Conservation (phyloP, 148 eudicot species). For the Diospyros lotus region DNA sequence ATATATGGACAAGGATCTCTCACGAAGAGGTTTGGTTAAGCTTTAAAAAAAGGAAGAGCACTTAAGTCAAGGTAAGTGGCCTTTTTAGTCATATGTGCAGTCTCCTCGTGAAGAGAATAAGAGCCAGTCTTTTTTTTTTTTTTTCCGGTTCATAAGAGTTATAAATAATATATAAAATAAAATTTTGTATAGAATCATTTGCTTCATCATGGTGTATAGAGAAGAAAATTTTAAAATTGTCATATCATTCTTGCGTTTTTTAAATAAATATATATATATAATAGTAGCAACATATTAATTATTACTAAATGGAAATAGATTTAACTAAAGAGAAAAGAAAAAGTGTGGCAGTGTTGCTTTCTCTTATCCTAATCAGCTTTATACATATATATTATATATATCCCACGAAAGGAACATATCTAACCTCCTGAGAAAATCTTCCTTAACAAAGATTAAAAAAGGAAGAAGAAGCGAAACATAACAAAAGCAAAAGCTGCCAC, state of each 20-base stretch:
- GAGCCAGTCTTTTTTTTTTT: background rate
- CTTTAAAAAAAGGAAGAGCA: slow-evolving; percentile 30
- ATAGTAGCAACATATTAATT: background rate
- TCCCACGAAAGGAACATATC: background rate
- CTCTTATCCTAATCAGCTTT: slow-evolving; percentile 10
- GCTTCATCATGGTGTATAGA: too few species aligned
- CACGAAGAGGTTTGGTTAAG: background rate
- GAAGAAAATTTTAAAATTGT: too few species aligned
- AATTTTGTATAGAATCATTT: too few species aligned
- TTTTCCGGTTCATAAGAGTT: too few species aligned
- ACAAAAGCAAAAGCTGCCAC: slow-evolving; percentile 49
- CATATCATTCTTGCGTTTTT: too few species aligned
- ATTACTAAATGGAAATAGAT: background rate
- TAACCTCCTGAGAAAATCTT: slow-evolving; percentile 25
- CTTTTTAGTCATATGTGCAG: slow-evolving; percentile 25
- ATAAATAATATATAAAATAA: too few species aligned
- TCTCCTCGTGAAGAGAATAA: slow-evolving; percentile 38
- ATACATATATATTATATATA: background rate
- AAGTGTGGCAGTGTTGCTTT: slow-evolving; percentile 7
- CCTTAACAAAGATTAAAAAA: background rate
- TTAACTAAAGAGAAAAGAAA: background rate
- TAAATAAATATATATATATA: background rate
- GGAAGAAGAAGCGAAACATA: slow-evolving; percentile 15
- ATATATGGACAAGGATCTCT: background rate
- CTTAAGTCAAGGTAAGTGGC: slow-evolving; percentile 33